Evolutionary conservation across 2,329 filamentous ascomycete species (phyloP).

Genomic region (Neopestalotiopsis sp.): DNA sequence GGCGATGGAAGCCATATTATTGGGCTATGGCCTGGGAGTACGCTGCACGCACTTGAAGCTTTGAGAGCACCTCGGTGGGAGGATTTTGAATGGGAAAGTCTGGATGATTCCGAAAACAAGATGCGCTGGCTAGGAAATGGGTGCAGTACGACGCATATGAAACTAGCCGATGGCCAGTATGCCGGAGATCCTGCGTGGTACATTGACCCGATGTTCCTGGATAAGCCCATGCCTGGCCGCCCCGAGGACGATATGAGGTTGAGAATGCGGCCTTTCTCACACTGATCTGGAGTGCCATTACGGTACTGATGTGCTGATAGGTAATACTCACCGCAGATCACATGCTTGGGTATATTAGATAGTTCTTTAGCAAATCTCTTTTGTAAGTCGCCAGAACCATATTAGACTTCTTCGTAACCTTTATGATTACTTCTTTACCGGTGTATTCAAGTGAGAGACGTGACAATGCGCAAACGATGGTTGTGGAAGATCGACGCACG

Average conservation of each 20-base stretch:
- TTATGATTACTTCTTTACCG: too few species aligned
- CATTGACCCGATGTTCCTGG: slow-evolving; percentile 34
- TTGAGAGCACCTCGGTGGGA: slow-evolving; percentile 51
- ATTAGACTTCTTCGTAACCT: too few species aligned
- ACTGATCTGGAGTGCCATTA: background rate
- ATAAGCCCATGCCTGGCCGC: slow-evolving; percentile 28
- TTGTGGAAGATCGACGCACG: too few species aligned
- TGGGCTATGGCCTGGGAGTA: slow-evolving; percentile 52
- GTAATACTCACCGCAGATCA: too few species aligned
- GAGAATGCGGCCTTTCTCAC: slow-evolving; percentile 37
- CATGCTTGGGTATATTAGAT: too few species aligned
- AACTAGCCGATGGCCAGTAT: slow-evolving; percentile 31
- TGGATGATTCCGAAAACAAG: slow-evolving; percentile 37
- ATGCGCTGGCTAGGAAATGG: slow-evolving; percentile 51
- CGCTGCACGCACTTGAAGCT: slow-evolving; percentile 49
- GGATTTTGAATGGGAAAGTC: slow-evolving; percentile 48
- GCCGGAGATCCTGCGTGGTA: slow-evolving; percentile 39
- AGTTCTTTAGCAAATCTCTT: too few species aligned
- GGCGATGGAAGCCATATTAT: slow-evolving; percentile 45
- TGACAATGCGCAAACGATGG: too few species aligned
- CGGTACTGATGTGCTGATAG: too few species aligned
- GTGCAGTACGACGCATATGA: slow-evolving; percentile 43
- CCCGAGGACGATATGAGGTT: slow-evolving; percentile 36
- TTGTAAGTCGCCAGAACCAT: too few species aligned
- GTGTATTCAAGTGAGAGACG: too few species aligned